Base-by-base conservation (phyloP, 73 alveolate species). In the Blepharisma japonicum region DNA sequence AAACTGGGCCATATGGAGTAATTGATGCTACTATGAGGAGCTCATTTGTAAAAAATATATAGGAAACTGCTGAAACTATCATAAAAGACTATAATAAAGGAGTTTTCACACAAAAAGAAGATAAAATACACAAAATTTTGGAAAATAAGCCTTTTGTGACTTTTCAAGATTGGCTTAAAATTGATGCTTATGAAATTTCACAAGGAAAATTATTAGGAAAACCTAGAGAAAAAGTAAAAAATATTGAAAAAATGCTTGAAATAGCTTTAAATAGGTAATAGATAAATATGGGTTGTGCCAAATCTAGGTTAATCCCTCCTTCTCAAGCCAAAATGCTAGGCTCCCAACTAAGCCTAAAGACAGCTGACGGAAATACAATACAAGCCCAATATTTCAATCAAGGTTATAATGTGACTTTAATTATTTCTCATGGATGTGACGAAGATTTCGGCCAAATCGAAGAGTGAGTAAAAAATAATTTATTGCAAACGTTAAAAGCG, bases 1-100 rank as follows among this genome's bases (percentile, higher is more conserved):
- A 89, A 66, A 81, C 96, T 18, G 98, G 98, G 5, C 98, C 98
- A 0, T 42, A 55, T 23, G 98, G 98, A 46, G 92, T 92, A 7
- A 81, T 92, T 25, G 98, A 92, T 79, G 81, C 92, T 4, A 92
- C 92, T 6, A 68, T 82, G 71, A 50, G 51, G 42, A 56, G 76
- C 20, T 72, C 78, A n/a, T 39, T 45, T 45, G 80, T 70, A 70
- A 70, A 7, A 45, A 11, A 25, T 70, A 45, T 39, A 38, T 78
- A 78, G 61, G 81, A 78, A 20, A 55, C 89, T 1, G 72, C 76
- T 27, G 85, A 55, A 6, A 56, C 77, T 27, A 54, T 82, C 55
- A 76, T 45, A 38, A 55, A 77, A 38, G 86, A 82, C 46, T 39
- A 77, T 18, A 79, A 82, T 20, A 39, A 79, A 14, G 72, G 66